Conservation (phyloP, 2,329 filamentous ascomycete species). For the Aspergillus eucalypticola region DNA sequence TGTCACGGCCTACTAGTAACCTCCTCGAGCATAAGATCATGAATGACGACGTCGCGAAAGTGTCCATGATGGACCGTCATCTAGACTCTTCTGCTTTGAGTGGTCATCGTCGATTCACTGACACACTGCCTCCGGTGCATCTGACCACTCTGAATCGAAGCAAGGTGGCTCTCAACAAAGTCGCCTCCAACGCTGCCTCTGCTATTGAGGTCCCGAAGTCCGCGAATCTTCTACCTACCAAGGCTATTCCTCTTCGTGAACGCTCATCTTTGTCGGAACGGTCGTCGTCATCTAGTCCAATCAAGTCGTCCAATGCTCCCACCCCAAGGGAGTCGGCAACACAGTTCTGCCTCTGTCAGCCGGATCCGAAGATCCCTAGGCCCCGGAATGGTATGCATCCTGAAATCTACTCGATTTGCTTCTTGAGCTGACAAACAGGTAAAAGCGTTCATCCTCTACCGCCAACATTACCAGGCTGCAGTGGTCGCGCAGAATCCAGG, state of each 20-base stretch:
- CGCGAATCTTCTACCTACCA: slow-evolving; percentile 21
- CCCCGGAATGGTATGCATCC: slow-evolving; percentile 67
- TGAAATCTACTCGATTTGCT: not conserved
- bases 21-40: slow-evolving; percentile 47
- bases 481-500: slow-evolving; percentile 84
- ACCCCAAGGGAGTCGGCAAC: slow-evolving; percentile 43
- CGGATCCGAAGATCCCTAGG: slow-evolving; percentile 69
- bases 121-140: slow-evolving; percentile 28
- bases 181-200: slow-evolving; percentile 15
- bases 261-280: slow-evolving; percentile 26
- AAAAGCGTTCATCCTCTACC: slow-evolving; percentile 94
- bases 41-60: slow-evolving; percentile 34
- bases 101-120: slow-evolving; percentile 21
- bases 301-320: slow-evolving; percentile 28
- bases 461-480: slow-evolving; percentile 82
- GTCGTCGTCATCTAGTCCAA: slow-evolving; percentile 37
- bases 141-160: slow-evolving; percentile 29
- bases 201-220: slow-evolving; percentile 19
- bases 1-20: slow-evolving; percentile 36
- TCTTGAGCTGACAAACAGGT: slow-evolving; percentile 40
- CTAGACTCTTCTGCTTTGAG: slow-evolving; percentile 15
- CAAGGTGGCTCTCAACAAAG: slow-evolving; percentile 26
- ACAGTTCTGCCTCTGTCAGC: slow-evolving; percentile 68
- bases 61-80: slow-evolving; percentile 22
- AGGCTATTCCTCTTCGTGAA: slow-evolving; percentile 26